A percentile compares a stretch with the other conserved stretches of the same genome.
Conservation (phyloP, 2,329 filamentous ascomycete genomes). For the Colletotrichum horii region DNA sequence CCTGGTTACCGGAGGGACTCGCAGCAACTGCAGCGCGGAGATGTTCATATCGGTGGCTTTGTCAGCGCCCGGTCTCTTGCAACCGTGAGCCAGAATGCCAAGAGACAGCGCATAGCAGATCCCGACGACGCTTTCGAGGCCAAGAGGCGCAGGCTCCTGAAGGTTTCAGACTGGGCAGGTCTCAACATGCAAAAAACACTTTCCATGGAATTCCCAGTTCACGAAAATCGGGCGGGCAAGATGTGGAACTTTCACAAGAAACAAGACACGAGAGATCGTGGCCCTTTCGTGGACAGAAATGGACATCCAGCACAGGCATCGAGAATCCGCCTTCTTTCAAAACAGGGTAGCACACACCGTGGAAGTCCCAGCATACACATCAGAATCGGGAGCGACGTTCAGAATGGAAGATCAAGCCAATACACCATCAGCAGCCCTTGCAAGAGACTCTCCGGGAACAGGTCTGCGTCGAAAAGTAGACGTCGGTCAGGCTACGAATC, state of each 20-base stretch:
- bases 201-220: neutral
- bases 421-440: neutral
- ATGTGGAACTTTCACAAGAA: constrained; percentile 17
- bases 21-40: neutral
- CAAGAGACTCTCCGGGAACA: neutral
- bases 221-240: neutral
- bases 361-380: constrained; percentile 1
- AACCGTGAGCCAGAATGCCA: neutral
- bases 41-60: neutral
- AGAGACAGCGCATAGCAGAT: neutral
- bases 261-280: neutral
- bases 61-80: neutral
- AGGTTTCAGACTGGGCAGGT: constrained; percentile 32
- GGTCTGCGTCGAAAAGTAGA: neutral
- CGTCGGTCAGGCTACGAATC: neutral
- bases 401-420: neutral
- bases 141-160: constrained; percentile 20
- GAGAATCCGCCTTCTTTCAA: neutral
- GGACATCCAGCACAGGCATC: neutral
- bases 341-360: neutral
- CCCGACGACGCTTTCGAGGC: neutral
- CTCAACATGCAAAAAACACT: constrained; percentile 35
- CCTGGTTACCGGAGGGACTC: neutral
- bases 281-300: neutral
- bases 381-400: constrained; percentile 19